Evolutionary conservation across 306 rosid genomes (phyloP).

Genomic region (Parietaria judaica): DNA sequence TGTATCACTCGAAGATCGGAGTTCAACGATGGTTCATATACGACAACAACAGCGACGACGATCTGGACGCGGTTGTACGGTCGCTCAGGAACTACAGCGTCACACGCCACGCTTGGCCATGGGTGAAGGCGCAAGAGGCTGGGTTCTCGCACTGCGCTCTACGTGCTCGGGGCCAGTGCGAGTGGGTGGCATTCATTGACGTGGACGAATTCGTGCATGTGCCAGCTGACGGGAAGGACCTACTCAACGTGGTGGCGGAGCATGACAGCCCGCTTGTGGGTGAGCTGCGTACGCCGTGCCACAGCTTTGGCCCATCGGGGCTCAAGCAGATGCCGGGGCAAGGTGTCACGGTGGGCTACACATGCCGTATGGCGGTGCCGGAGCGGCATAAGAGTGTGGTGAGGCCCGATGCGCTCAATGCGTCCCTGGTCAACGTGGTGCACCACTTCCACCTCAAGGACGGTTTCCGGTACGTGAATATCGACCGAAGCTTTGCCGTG

Average conservation of each 20-base stretch:
- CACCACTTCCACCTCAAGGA: conserved; percentile 61
- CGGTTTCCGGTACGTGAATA: conserved; percentile 35
- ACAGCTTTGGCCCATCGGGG: conserved; percentile 75
- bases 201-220: conserved; percentile 67
- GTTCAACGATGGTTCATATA: conserved; percentile 69
- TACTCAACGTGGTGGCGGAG: no score
- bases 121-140: conserved; percentile 76
- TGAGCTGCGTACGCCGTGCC: conserved; percentile 48
- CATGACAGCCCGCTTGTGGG: conserved; percentile 19
- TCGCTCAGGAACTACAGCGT: conserved; percentile 38
- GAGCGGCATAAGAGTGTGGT: conserved; percentile 89
- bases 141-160: conserved; percentile 80
- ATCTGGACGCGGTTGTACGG: conserved; percentile 18
- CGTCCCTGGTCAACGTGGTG: conserved; percentile 62
- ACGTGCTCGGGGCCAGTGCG: conserved; percentile 43
- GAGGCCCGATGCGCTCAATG: conserved; percentile 53
- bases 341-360: conserved; percentile 71
- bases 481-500: conserved; percentile 32
- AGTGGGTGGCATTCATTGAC: conserved; percentile 80
- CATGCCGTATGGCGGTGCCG: conserved; percentile 32
- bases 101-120: conserved; percentile 55
- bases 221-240: conserved; percentile 8
- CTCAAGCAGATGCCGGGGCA: conserved; percentile 24
- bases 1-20: conserved; percentile 65
- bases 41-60: conserved; percentile 72